Evolutionary conservation across 257 asterid genomes (phyloP), one percentile per base, ranked within the genome.

Genomic region (Linaria vulgaris): DNA sequence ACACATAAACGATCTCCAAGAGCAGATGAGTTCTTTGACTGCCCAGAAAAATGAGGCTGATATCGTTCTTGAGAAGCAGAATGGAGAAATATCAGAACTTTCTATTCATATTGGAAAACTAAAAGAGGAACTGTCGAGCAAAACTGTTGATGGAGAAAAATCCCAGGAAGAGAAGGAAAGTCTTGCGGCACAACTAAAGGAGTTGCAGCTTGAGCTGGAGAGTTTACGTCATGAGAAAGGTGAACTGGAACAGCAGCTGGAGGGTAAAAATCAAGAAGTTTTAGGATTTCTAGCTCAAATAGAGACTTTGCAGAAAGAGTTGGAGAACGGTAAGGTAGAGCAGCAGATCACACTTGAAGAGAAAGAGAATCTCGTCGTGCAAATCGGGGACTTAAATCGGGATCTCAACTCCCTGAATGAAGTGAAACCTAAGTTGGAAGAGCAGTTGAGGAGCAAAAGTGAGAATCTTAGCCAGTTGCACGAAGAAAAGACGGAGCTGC

Each of bases 211-310:
- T 61, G 81, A 78, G 62, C 73, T 78, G 57, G 52, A 69, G 46
- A 68, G 78, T 15, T 46, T 61, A 27, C 46, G 53, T 59, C 65
- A 54, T 46, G 75, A 70, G 25, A 86, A 74, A 66, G 62, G 23
- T 61, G 87, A 84, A 22, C 52, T 84, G 66, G 95, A 79, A 73
- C 80, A 84, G 72, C 82, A 82, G 54, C 59, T 86, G 61, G 61
- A 66, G 59, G 67, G 46, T 20, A 81, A 74, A 69, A 75, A 46
- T 22, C 57, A 77, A 14, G 88, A 85, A 70, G 38, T 70, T 56
- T 64, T 81, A 43, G 88, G 72, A 49, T 61, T 58, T 58, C 46
- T 58, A 49, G 38, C 49, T 55, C 71, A 75, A 69, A 59, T 72
- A 23, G 83, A 46, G 65, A 67, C 63, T 51, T 55, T 77, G 45